A percentile compares a stretch with the other conserved stretches of the same genome.
Conservation (phyloP, 495 filamentous ascomycete species). For the Thermothielavioides terrestris region DNA sequence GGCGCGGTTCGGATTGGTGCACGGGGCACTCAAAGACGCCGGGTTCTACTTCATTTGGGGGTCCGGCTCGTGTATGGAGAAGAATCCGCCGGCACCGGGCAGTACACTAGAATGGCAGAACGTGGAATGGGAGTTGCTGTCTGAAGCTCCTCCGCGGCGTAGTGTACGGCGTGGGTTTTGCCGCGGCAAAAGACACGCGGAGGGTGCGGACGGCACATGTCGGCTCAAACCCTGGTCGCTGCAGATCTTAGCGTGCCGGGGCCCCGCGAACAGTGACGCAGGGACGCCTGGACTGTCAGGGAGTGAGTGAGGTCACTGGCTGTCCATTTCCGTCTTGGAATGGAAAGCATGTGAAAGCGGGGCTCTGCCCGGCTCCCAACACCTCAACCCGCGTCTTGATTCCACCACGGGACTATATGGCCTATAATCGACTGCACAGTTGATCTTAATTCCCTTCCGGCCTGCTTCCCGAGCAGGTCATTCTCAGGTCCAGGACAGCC, state of each 20-base stretch:
- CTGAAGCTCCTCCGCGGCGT: background rate
- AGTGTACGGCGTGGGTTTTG: background rate
- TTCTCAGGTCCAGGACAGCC: too few relatives aligned
- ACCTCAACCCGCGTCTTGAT: too few relatives aligned
- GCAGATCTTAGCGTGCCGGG: background rate
- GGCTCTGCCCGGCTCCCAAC: too few relatives aligned
- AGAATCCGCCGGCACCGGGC: background rate
- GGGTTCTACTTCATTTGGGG: slow-evolving; percentile 12
- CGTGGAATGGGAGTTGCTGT: background rate
- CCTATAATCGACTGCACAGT: too few relatives aligned
- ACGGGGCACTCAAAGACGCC: slow-evolving; percentile 10
- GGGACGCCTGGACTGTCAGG: too few relatives aligned
- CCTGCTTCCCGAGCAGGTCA: too few relatives aligned
- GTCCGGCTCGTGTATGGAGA: background rate
- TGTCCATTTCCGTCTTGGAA: background rate
- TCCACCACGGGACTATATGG: too few relatives aligned
- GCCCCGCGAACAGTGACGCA: slow-evolving; percentile 10
- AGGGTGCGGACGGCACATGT: slow-evolving; percentile 20
- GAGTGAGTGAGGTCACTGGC: background rate
- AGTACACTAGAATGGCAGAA: background rate
- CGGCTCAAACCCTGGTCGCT: slow-evolving; percentile 15
- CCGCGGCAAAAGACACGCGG: slow-evolving; percentile 1
- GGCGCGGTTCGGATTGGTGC: slow-evolving; percentile 13
- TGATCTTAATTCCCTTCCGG: too few relatives aligned
- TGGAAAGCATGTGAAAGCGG: slow-evolving; percentile 7